Percentiles rank a stretch among this genome's conserved stretches.
Conservation (phyloP, 106 monocot genomes). For the Allium cepa region DNA sequence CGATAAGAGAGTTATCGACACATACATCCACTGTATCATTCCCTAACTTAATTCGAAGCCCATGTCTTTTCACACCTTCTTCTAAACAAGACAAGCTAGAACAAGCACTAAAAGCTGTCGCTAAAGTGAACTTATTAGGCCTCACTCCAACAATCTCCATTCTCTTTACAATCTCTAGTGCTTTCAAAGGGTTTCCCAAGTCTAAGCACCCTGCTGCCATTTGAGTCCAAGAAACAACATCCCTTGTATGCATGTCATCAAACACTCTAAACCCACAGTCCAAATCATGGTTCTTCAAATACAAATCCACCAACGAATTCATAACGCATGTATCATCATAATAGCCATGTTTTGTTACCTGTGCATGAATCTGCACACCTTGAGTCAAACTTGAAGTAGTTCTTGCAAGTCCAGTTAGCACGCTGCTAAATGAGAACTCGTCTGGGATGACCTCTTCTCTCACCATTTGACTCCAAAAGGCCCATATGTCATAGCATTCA, state of each 20-base stretch:
- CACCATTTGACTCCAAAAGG: conserved; percentile 56
- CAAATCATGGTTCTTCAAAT: conserved; percentile 40
- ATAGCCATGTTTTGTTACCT: conserved; percentile 49
- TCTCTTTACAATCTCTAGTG: conserved; percentile 25
- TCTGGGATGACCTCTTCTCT: conserved; percentile 35
- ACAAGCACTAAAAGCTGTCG: conserved; percentile 52
- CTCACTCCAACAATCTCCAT: conserved; percentile 48
- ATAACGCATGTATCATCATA: conserved; percentile 46
- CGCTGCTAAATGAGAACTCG: conserved; percentile 67
- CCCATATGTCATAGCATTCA: conserved; percentile 34
- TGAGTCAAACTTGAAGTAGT: conserved; percentile 11
- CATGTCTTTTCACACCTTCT: conserved; percentile 64
- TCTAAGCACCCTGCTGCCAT: conserved; percentile 53
- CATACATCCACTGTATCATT: conserved; percentile 31
- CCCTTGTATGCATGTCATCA: conserved; percentile 38
- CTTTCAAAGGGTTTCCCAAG: conserved; percentile 40
- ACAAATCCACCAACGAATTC: conserved; percentile 67
- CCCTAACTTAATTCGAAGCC: conserved; percentile 50
- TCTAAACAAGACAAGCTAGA: conserved; percentile 37
- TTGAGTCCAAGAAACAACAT: conserved; percentile 80
- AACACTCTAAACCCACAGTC: conserved; percentile 32
- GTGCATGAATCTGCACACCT: conserved; percentile 51
- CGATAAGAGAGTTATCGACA: conserved; percentile 69
- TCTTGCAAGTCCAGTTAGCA: conserved; percentile 53
- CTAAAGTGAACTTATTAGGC: conserved; percentile 73